Evolutionary conservation across 2,329 filamentous ascomycete genomes (phyloP).

Genomic region (Elsinoe ampelina): DNA sequence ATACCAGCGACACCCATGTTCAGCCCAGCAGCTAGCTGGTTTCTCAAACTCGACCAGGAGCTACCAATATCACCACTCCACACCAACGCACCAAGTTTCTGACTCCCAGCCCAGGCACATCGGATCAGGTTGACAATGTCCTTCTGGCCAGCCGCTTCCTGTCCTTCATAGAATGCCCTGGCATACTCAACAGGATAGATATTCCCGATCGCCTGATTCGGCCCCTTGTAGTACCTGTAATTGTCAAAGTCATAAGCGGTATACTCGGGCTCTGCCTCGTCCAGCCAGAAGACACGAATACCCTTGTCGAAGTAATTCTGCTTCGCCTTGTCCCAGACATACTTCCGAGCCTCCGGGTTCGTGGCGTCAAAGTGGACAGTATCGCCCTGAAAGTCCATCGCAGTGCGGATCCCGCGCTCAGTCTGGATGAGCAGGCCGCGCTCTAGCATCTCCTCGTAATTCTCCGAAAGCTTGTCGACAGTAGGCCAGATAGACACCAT

Average conservation of each 20-base stretch:
- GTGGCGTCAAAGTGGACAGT: conserved; percentile 56
- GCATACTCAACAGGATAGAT: conserved; percentile 52
- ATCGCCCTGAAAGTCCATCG: conserved; percentile 51
- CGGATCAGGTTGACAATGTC: conserved; percentile 52
- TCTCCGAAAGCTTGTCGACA: conserved; percentile 49
- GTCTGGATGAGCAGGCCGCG: conserved; percentile 51
- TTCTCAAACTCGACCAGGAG: conserved; percentile 50
- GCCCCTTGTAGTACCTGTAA: conserved; percentile 50
- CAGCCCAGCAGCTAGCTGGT: conserved; percentile 54
- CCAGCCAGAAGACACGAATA: conserved; percentile 58
- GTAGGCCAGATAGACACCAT: conserved; percentile 65
- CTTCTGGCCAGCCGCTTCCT: conserved; percentile 42
- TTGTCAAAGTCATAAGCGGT: conserved; percentile 57
- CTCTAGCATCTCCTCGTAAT: conserved; percentile 54
- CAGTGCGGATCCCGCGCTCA: conserved; percentile 50
- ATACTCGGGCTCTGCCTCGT: conserved; percentile 61
- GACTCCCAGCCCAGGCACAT: conserved; percentile 50
- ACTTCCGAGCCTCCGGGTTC: conserved; percentile 49
- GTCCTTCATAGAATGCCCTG: conserved; percentile 51
- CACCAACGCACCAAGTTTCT: conserved; percentile 56
- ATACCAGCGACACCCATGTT: conserved; percentile 58
- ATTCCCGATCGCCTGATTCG: conserved; percentile 50
- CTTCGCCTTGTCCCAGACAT: conserved; percentile 51
- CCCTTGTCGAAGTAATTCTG: conserved; percentile 54
- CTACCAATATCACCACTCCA: conserved; percentile 61